Percentiles rank a stretch among this genome's conserved stretches.
Conservation (phyloP, 2,329 filamentous ascomycete species). For the Aspergillus jensenii region DNA sequence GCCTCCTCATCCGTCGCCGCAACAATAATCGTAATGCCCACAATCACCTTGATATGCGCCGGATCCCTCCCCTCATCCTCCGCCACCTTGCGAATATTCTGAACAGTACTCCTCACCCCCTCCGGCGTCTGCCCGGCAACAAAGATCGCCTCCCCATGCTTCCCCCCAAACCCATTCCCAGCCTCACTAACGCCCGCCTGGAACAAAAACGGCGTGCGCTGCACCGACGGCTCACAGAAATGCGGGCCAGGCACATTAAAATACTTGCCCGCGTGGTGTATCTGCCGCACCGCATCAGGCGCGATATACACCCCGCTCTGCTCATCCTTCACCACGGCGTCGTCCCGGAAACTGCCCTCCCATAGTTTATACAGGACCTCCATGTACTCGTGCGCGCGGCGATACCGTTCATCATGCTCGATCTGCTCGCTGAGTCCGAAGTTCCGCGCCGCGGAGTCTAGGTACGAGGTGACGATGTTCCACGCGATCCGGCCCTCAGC, state of each 20-base stretch:
- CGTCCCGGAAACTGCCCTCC: constrained; percentile 54
- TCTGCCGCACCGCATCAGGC: constrained; percentile 35
- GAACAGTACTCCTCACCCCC: constrained; percentile 42
- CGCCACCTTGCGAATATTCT: constrained; percentile 43
- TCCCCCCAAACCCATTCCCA: constrained; percentile 47
- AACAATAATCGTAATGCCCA: constrained; percentile 46
- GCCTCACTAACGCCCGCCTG: constrained; percentile 50
- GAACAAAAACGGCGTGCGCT: constrained; percentile 50
- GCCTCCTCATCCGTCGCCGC: constrained; percentile 47
- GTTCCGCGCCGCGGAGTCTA: constrained; percentile 50
- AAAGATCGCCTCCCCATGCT: constrained; percentile 49
- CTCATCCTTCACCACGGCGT: constrained; percentile 27
- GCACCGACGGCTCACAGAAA: constrained; percentile 46
- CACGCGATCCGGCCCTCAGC: constrained; percentile 52
- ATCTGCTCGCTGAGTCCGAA: constrained; percentile 48
- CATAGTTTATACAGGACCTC: constrained; percentile 50
- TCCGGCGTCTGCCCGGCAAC: constrained; percentile 46
- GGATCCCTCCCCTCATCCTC: constrained; percentile 40
- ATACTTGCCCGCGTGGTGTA: constrained; percentile 43
- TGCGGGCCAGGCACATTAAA: constrained; percentile 47
- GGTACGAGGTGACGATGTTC: constrained; percentile 54
- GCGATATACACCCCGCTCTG: constrained; percentile 33
- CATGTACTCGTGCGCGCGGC: constrained; percentile 50
- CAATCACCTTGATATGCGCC: constrained; percentile 44
- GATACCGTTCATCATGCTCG: constrained; percentile 52